phyloP scores from a whole-genome alignment of 225 moss, liverwort and hornwort genomes.

The Bryoerythrophyllum caledonicum region DNA sequence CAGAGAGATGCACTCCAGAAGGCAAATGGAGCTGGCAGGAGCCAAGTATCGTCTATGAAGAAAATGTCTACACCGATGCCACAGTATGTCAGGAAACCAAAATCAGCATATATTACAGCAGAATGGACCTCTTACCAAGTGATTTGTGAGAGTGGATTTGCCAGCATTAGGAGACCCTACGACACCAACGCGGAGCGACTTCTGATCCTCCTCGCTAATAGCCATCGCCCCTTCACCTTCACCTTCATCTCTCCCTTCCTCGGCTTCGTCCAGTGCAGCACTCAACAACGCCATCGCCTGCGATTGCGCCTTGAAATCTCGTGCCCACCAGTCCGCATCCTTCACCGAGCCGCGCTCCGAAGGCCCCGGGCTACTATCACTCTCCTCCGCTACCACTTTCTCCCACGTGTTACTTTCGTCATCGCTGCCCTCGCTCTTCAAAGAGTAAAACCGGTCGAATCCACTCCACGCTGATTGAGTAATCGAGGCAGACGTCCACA shows the following conservation, averaged over 20 bases:
- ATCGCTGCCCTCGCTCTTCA: slow-evolving; percentile 31
- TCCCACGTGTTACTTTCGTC: too few species aligned
- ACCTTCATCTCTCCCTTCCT: slow-evolving; percentile 2
- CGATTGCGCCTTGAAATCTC: slow-evolving; percentile 41
- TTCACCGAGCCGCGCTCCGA: slow-evolving; percentile 43
- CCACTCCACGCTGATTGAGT: slow-evolving; percentile 40
- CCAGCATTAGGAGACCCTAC: slow-evolving; percentile 96
- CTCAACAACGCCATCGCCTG: slow-evolving; percentile 75
- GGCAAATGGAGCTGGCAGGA: too few species aligned
- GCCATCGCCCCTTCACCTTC: slow-evolving; percentile 12
- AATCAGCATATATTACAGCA: too few species aligned
- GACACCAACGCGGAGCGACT: slow-evolving; percentile 82
- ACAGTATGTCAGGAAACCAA: too few species aligned
- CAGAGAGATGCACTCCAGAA: too few species aligned
- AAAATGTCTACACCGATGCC: too few species aligned
- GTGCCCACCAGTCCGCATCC: slow-evolving; percentile 36
- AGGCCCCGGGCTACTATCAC: slow-evolving; percentile 39
- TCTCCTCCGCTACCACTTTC: slow-evolving; percentile 29
- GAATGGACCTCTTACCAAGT: slow-evolving; percentile 74
- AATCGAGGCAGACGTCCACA: too few species aligned
- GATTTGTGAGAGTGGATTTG: slow-evolving; percentile 89
- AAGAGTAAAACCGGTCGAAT: slow-evolving; percentile 31
- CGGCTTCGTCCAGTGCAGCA: slow-evolving; percentile 71
- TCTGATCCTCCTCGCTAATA: slow-evolving; percentile 71
- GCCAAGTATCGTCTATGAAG: too few species aligned